Evolutionary conservation across 441 rosid species (phyloP).

Genomic region (Syzygium malaccense): DNA sequence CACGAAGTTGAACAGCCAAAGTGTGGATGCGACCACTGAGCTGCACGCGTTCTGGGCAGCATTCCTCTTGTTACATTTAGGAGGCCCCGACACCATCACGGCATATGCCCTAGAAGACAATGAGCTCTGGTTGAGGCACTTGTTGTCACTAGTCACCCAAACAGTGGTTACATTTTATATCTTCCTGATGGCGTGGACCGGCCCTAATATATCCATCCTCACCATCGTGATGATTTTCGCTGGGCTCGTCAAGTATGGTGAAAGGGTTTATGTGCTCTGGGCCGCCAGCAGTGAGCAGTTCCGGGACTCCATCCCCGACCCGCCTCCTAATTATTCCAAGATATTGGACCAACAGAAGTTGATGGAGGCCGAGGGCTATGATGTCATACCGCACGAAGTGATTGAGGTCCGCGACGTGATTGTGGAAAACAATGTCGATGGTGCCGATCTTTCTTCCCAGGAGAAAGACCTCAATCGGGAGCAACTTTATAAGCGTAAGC

Average conservation of each 20-base stretch:
- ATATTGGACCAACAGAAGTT: background rate
- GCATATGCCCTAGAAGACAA: background rate
- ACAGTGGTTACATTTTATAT: rapidly evolving
- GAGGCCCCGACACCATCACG: background rate
- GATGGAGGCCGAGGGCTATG: background rate
- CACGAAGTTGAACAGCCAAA: rapidly evolving
- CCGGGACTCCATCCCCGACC: background rate
- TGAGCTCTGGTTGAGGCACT: background rate
- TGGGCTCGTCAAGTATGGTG: background rate
- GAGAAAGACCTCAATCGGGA: background rate
- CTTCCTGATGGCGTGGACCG: background rate
- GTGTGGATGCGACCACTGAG: background rate
- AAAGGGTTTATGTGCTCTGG: background rate
- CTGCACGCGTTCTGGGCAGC: background rate
- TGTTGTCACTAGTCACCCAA: background rate
- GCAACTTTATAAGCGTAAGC: background rate
- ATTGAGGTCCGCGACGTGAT: background rate
- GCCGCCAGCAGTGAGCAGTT: background rate
- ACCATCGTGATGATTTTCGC: background rate
- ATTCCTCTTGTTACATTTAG: background rate
- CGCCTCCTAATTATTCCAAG: background rate
- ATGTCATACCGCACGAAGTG: background rate
- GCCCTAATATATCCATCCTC: background rate
- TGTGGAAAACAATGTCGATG: rapidly evolving
- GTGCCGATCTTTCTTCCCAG: rapidly evolving